Evolutionary conservation across 805 yeast species (phyloP).

Genomic region (Saturnispora sanitii): DNA sequence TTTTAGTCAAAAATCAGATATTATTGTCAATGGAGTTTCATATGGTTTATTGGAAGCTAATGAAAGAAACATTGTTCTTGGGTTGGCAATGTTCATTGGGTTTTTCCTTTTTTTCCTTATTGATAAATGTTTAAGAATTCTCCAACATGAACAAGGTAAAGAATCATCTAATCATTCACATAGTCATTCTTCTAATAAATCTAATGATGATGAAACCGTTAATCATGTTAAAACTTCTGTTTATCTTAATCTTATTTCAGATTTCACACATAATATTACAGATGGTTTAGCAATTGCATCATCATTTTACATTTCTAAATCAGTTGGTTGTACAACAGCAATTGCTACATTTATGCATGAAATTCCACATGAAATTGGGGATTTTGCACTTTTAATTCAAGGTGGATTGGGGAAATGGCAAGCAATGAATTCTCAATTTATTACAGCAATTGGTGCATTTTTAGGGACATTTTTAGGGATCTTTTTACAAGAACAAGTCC

Average conservation of each 20-base stretch:
- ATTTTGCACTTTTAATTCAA: constrained; percentile 60
- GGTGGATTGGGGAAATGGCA: constrained; percentile 59
- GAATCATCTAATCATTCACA: constrained; percentile 34
- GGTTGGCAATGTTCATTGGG: constrained; percentile 50
- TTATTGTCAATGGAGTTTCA: constrained; percentile 15
- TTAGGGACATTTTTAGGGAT: constrained; percentile 61
- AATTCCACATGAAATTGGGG: constrained; percentile 76
- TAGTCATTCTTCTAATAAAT: constrained; percentile 20
- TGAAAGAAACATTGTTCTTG: constrained; percentile 36
- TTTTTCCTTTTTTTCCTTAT: constrained; percentile 50
- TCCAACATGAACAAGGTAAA: constrained; percentile 30
- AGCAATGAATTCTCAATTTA: constrained; percentile 56
- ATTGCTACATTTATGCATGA: constrained; percentile 69
- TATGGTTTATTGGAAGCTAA: constrained; percentile 40
- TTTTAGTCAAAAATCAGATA: constrained; percentile 41
- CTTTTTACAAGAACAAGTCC: constrained; percentile 33
- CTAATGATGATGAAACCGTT: constrained; percentile 14
- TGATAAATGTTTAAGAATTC: constrained; percentile 49
- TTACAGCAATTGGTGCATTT: constrained; percentile 57
- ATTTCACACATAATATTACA: constrained; percentile 63
- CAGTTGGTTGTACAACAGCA: constrained; percentile 58
- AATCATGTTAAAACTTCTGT: constrained; percentile 38
- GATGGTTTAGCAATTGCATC: constrained; percentile 72
- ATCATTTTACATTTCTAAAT: constrained; percentile 50
- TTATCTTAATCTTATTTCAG: constrained; percentile 57